Evolutionary conservation across 1,284 basidiomycete species (phyloP).

Genomic region (Wallemia hederae): DNA sequence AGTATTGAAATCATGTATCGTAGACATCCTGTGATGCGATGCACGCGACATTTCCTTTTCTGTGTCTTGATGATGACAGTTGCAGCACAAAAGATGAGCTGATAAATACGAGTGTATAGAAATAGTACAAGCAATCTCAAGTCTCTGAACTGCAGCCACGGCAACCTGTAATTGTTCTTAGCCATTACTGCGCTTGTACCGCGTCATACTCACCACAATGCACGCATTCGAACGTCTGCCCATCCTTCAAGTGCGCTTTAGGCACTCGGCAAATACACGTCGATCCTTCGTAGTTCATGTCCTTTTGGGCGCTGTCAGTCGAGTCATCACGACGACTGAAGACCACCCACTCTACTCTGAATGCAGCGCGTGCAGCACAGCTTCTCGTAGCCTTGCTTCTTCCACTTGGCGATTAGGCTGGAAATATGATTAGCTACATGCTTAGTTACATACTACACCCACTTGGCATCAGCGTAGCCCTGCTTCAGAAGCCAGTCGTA

Average conservation of each 20-base stretch:
- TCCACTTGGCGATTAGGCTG: conserved; percentile 97
- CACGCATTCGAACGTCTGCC: conserved; percentile 84
- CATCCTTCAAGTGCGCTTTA: conserved; percentile 64
- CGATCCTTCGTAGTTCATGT: conserved; percentile 99
- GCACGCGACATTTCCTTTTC: background rate
- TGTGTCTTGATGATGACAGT: background rate
- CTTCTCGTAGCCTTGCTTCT: conserved; percentile 81
- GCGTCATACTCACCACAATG: conserved; percentile 49
- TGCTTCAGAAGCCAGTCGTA: conserved; percentile 98
- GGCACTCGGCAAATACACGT: conserved; percentile 96
- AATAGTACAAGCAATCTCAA: conserved; percentile 13
- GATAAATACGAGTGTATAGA: background rate
- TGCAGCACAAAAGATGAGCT: background rate
- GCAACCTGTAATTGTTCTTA: conserved; percentile 24
- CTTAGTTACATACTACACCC: conserved; percentile 16
- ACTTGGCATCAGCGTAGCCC: conserved; percentile 93
- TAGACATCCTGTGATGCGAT: background rate
- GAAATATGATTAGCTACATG: conserved; percentile 2
- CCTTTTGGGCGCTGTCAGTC: conserved; percentile 22
- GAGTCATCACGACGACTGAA: background rate
- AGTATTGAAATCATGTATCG: background rate
- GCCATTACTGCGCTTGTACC: conserved; percentile 4
- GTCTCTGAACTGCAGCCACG: conserved; percentile 60
- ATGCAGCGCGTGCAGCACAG: conserved; percentile 68
- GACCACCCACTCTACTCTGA: conserved; percentile 44